Conservation (phyloP, 108 stramenopile species). For the Seminavis robusta region DNA sequence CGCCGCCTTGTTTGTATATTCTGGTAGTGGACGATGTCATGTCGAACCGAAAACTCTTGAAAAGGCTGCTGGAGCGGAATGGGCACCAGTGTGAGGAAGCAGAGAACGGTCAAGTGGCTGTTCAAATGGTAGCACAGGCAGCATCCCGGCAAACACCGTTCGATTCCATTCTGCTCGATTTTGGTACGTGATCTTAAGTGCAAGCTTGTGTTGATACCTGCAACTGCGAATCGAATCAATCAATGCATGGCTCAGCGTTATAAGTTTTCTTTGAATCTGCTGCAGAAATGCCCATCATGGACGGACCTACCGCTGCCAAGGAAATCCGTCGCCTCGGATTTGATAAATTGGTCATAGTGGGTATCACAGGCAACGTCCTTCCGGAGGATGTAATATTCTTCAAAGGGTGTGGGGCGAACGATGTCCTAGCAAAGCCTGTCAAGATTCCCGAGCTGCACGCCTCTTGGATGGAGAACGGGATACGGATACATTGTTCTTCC, state of each 20-base stretch:
- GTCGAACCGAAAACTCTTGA: slow-evolving; percentile 27
- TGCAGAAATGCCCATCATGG: slow-evolving; percentile 39
- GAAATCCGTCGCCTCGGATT: slow-evolving; percentile 33
- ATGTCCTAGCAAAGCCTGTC: slow-evolving; percentile 27
- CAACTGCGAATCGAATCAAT: too few species aligned
- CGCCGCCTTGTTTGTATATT: slow-evolving; percentile 1
- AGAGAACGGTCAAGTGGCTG: slow-evolving; percentile 23
- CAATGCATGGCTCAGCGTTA: too few species aligned
- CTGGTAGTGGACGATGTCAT: slow-evolving; percentile 24
- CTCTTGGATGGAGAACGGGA: slow-evolving; percentile 18
- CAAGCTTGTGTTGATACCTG: too few species aligned
- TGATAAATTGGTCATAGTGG: slow-evolving; percentile 29
- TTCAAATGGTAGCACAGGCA: slow-evolving; percentile 11
- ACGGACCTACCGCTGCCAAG: slow-evolving; percentile 29
- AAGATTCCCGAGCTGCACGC: slow-evolving; percentile 16
- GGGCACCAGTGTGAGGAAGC: slow-evolving; percentile 22
- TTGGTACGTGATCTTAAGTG: too few species aligned
- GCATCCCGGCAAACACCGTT: slow-evolving; percentile 5
- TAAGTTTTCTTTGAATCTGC: too few species aligned
- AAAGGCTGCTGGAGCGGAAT: slow-evolving; percentile 9
- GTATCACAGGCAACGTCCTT: slow-evolving; percentile 31
- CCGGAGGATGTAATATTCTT: slow-evolving; percentile 30
- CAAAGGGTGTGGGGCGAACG: slow-evolving; percentile 20
- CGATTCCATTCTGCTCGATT: slow-evolving; percentile 31
- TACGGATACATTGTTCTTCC: too few species aligned